Base-by-base conservation (phyloP, 2,329 filamentous ascomycete species). In the Xylariaceae sp. region DNA sequence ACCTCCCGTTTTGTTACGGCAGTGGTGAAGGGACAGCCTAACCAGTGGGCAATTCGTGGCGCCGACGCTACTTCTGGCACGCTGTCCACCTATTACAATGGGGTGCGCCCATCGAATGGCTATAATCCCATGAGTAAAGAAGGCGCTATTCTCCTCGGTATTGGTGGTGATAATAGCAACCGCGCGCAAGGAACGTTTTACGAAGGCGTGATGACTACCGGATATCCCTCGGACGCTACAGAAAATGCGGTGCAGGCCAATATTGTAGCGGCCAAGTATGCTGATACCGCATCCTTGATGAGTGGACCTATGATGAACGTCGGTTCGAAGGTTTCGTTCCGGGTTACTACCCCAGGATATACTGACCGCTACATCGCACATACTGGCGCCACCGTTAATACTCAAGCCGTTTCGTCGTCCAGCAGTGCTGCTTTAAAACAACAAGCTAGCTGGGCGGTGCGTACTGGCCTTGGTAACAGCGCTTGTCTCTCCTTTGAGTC, bases 101-200 rank as follows among this genome's bases (percentile, higher is more conserved):
- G 84, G 5, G 71, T 62, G 1, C 80, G 84, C 2, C 84, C 84
- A 3, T 57, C 67, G 1, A 40, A 33, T 2, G 82, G 81, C 13
- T 86, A 87, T 69, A 80, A 84, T 64, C 76, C 79, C 0, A 87
- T 87, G 84, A 73, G 64, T 58, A 85, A 86, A 60, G 84, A 87
- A 63, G 84, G 84, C 13, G 79, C 83, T 51, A 84, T 87, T 36
- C 77, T 87, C 53, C 81, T 87, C 13, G 84, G 84, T n/a, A 85
- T 86, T 45, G 84, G 84, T 13, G 84, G 84, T 7, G 84, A 87
- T 60, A 87, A 85, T 70, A 84, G 81, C 64, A 72, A 73, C 59
- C 63, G 78, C 33, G 83, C 75, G 1, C 81, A 85, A 63, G 84
- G 84, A 20, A 86, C 83, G 1, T 84, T 84, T 63, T 84, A 86